Base-by-base conservation (phyloP, 257 asterid species). In the Rhazya stricta region DNA sequence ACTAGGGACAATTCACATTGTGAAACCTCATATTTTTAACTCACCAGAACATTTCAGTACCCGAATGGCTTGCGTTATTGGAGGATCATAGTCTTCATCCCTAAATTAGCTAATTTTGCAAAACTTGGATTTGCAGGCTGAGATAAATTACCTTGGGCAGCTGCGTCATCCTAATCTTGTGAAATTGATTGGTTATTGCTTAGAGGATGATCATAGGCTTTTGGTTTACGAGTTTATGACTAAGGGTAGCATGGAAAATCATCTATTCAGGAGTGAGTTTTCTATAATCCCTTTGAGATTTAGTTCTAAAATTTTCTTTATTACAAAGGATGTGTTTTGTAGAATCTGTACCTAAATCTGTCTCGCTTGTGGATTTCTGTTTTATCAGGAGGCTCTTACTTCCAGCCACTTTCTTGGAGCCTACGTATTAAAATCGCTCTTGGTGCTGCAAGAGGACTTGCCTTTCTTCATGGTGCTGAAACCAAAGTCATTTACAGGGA, bases 241-340 rank as follows among this genome's bases (percentile, higher is more conserved):
- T 76, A 91, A 87, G 88, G 98, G 98, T 78, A 91, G 98, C 92
- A 84, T 89, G 94, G 98, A 93, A 82, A 93, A 93, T 85, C 98
- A 93, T 83, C 81, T 93, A 37, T 93, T 91, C 86, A 86, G 98
- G 82, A 86, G 98, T 93, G 77, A 80, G 98, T 85, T 74, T 78
- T 71, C 29, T 62, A 10, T 51, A 62, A 63, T 75, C 65, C 57
- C 53, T 23, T 0, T 51, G 6, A 9, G 50, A 25, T n/a, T 13
- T 29, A 27, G 16, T 68, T 79, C 15, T 72, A 11, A 41, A 60
- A 30, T 82, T 15, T 42, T 61, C 9, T n/a, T 76, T n/a, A 23
- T 29, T n/a, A 62, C 1, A 12, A 19, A 45, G 48, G 68, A 18
- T 71, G 27, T 3, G 9, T n/a, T 48, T 62, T 50, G 34, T 23